A percentile compares a stretch with the other conserved stretches of the same genome.
Conservation (phyloP, 371 early-diverging fungal species). For the Mucor velutinosus region DNA sequence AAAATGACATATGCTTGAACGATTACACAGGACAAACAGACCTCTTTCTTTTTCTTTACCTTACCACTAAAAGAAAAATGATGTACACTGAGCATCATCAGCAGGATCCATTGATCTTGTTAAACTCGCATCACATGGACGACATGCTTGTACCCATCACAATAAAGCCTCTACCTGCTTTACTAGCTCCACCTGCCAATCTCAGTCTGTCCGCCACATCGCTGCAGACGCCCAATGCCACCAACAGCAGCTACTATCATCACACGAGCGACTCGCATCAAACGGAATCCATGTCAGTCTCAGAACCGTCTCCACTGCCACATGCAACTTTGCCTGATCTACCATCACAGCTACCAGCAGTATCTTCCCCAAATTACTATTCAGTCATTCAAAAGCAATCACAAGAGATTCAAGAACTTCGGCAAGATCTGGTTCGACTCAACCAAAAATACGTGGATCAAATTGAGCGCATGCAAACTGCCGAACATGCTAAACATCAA, state of each 20-base stretch:
- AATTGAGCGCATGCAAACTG: conserved; percentile 7
- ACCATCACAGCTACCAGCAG: neutral
- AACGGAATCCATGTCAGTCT: neutral
- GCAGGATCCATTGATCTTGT: conserved; percentile 1
- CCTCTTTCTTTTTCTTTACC: neutral
- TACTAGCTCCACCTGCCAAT: conserved; percentile 7
- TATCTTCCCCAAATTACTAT: neutral
- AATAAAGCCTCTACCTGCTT: conserved; percentile 13
- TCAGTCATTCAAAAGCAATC: conserved; percentile 18
- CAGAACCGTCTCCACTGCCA: neutral
- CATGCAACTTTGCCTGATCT: neutral
- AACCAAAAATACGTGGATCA: conserved; percentile 22
- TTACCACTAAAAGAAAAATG: neutral
- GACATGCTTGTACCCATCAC: conserved; percentile 5
- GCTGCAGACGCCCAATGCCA: neutral
- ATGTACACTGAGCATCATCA: neutral
- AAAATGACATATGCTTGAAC: neutral
- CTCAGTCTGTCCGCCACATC: neutral
- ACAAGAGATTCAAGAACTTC: conserved; percentile 21
- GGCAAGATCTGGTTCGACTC: conserved; percentile 12
- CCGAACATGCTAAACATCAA: conserved; percentile 11
- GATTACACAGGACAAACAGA: neutral
- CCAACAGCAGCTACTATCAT: neutral
- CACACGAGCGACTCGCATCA: neutral
- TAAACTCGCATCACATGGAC: neutral